Evolutionary conservation across 768 basidiomycete species (phyloP).

Genomic region (Leccinum sublutescens): DNA sequence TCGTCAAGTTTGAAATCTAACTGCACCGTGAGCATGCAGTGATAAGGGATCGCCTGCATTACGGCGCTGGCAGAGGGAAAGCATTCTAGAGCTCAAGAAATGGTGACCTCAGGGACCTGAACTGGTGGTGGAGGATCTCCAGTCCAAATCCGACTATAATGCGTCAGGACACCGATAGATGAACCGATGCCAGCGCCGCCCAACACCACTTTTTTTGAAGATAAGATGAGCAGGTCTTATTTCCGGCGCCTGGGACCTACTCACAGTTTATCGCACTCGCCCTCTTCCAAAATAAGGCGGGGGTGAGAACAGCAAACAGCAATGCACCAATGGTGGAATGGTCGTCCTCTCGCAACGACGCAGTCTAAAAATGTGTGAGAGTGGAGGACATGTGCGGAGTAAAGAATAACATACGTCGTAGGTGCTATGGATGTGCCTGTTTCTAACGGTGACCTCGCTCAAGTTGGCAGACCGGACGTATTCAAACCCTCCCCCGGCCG

Average conservation of each 20-base stretch:
- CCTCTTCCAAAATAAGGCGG: conserved; percentile 72
- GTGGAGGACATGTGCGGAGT: background rate
- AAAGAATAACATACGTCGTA: conserved; percentile 52
- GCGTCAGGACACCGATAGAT: conserved; percentile 55
- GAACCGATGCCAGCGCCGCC: conserved; percentile 72
- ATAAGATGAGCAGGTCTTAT: background rate
- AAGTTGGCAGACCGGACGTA: conserved; percentile 60
- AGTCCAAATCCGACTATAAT: conserved; percentile 51
- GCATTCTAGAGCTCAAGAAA: conserved; percentile 7
- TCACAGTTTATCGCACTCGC: conserved; percentile 61
- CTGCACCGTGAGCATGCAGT: background rate
- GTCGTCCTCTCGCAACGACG: conserved; percentile 63
- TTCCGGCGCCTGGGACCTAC: conserved; percentile 19
- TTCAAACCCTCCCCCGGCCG: conserved; percentile 53
- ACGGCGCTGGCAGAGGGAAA: background rate
- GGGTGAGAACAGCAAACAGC: conserved; percentile 59
- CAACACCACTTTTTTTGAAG: conserved; percentile 50
- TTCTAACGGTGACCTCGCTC: conserved; percentile 47
- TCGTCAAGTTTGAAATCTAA: background rate
- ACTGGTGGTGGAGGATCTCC: conserved; percentile 50
- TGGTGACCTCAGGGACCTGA: conserved; percentile 34
- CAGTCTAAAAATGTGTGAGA: conserved; percentile 41
- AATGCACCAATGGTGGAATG: conserved; percentile 73
- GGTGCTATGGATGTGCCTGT: conserved; percentile 46
- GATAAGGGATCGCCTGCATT: background rate